Conservation (phyloP, 176 grass and related monocot species). For the Raddia guianensis region DNA sequence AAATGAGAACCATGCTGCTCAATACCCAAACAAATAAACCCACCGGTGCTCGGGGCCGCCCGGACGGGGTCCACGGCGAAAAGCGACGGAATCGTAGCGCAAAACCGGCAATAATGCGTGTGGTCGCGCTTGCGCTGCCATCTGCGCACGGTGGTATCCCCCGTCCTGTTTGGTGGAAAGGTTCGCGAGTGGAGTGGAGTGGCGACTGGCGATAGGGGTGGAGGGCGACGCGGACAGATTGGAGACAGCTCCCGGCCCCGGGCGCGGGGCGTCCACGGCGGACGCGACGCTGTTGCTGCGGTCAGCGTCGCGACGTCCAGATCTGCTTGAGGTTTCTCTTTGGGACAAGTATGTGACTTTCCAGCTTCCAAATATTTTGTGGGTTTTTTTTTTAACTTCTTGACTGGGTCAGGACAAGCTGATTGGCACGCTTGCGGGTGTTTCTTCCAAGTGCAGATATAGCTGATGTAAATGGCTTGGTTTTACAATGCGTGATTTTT, state of each 20-base stretch:
- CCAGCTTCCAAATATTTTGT: not conserved
- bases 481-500: not conserved
- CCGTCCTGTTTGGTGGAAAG: not conserved
- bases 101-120: not conserved
- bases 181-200: too few species aligned
- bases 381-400: not conserved
- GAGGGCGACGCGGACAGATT: constrained; percentile 35
- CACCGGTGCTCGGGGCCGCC: not conserved
- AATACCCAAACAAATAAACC: constrained; percentile 24
- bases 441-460: not conserved
- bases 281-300: not conserved
- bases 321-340: not conserved
- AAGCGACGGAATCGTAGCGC: not conserved
- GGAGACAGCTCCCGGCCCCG: constrained; percentile 39
- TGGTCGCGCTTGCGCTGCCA: not conserved
- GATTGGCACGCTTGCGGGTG: not conserved
- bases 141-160: not conserved
- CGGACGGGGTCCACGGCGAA: constrained; percentile 20
- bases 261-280: constrained; percentile 15
- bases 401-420: not conserved
- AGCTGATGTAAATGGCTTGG: too few species aligned
- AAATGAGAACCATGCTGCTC: constrained; percentile 44
- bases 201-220: not conserved
- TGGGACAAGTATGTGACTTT: not conserved
- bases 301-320: constrained; percentile 26